Base-by-base conservation (phyloP, 2,329 filamentous ascomycete genomes). In the Chaetothyriales sp. region DNA sequence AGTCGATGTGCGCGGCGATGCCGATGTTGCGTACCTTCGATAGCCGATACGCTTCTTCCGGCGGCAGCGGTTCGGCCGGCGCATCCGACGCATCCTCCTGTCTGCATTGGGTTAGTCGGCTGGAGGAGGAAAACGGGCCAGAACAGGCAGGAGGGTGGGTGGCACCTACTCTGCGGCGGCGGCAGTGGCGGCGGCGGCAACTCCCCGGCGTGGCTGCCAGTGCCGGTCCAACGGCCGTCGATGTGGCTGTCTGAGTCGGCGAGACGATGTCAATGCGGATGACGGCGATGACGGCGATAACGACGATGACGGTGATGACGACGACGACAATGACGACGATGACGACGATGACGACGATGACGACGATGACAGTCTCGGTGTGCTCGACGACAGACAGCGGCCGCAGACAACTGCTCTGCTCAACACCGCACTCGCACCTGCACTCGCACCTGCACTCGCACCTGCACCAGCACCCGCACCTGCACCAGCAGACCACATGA, bases 1-100 rank as follows among this genome's bases (percentile, higher is more conserved):
- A 95, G 73, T 98, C 92, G 67, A 98, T 98, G 68, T 98, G 92
- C 60, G 92, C 92, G 64, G 92, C 92, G 73, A 98, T 98, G 71
- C 92, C 92, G 69, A 98, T 98, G 69, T 98, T 98, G 58, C 92
- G 82, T 54, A 97, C 86, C 71, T 78, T 81, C 49, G 84, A 80
- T 58, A 98, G 70, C 56, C 90, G 81, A 56, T 81, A 77, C 53
- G 80, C 82, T 71, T 98, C 92, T 55, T 82, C 78, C 29, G 86
- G 81, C 61, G 82, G 80, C 69, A 95, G 83, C 65, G 89, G 89
- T 60, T 85, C 81, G 50, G 89, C 83, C 57, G 94, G 83, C 18
- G 76, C 75, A 59, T 79, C 74, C 48, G 74, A 71, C 15, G 79
- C 80, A 59, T 80, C 71, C 63, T 81, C 77, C 48, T 76, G 68